A percentile compares a stretch with the other conserved stretches of the same genome.
Evolutionary conservation across 73 alveolate genomes (phyloP).

Genomic region (Halteria grandinella): DNA sequence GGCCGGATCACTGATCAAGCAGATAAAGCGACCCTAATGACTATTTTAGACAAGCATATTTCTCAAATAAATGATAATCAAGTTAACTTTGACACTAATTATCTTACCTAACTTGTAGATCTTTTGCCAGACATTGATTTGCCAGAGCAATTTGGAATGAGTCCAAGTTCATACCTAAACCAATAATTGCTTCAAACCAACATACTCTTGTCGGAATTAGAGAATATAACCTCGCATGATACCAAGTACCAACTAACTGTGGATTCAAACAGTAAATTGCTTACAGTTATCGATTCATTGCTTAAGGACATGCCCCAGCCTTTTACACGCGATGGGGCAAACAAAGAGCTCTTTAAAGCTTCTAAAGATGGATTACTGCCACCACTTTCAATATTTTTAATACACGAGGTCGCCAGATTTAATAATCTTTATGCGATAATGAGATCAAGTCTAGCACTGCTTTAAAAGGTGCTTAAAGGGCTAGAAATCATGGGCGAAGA

Average conservation of each 20-base stretch:
- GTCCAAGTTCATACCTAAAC: slow-evolving; percentile 87
- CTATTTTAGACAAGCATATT: slow-evolving; percentile 85
- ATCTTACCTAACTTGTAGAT: slow-evolving; percentile 54
- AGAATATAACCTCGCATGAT: slow-evolving; percentile 73
- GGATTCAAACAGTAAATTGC: slow-evolving; percentile 79
- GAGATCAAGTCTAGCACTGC: slow-evolving; percentile 74
- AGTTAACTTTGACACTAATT: slow-evolving; percentile 71
- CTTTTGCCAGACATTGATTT: slow-evolving; percentile 87
- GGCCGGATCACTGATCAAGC: slow-evolving; percentile 98
- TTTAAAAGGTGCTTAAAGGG: slow-evolving; percentile 88
- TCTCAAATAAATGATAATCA: slow-evolving; percentile 77
- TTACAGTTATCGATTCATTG: slow-evolving; percentile 72
- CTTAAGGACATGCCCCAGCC: slow-evolving; percentile 73
- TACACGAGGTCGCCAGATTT: slow-evolving; percentile 90
- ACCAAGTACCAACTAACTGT: slow-evolving; percentile 76
- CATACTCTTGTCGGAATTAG: slow-evolving; percentile 76
- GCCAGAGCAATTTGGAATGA: slow-evolving; percentile 98
- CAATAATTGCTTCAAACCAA: slow-evolving; percentile 73
- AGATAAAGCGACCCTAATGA: slow-evolving; percentile 94
- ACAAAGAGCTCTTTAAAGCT: slow-evolving; percentile 72
- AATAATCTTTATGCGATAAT: slow-evolving; percentile 78
- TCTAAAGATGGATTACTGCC: slow-evolving; percentile 84
- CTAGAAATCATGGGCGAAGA: slow-evolving; percentile 88
- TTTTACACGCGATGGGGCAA: slow-evolving; percentile 80
- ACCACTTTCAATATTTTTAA: slow-evolving; percentile 82